Percentiles rank a stretch among this genome's conserved stretches.
Conservation (phyloP, 2,329 filamentous ascomycete species). For the Xylaria sp. region DNA sequence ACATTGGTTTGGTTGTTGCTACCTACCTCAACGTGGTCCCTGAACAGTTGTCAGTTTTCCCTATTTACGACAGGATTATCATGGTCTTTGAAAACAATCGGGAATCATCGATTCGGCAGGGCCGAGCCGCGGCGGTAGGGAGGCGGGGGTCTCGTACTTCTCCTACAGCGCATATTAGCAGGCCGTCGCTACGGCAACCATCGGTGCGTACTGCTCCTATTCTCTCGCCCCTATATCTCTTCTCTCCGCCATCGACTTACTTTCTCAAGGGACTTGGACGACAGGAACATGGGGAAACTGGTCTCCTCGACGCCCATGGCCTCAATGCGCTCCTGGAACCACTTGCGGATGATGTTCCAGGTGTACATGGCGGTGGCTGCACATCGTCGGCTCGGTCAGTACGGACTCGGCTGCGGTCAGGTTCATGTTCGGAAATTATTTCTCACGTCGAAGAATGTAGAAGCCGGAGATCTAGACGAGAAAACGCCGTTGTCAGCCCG, state of each 20-base stretch:
- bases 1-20: not conserved
- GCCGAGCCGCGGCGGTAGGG: not conserved
- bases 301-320: slow-evolving; percentile 89
- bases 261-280: slow-evolving; percentile 75
- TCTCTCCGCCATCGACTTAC: slow-evolving; percentile 31
- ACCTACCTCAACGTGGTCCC: slow-evolving; percentile 76
- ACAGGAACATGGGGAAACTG: slow-evolving; percentile 95
- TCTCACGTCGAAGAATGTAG: slow-evolving; percentile 74
- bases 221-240: not conserved
- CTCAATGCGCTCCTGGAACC: slow-evolving; percentile 73
- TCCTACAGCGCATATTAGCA: slow-evolving; percentile 16
- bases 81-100: not conserved
- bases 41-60: slow-evolving; percentile 43
- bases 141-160: slow-evolving; percentile 16
- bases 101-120: not conserved
- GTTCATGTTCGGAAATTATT: too few relatives aligned
- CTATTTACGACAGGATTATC: not conserved
- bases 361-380: slow-evolving; percentile 56
- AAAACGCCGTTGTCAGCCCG: slow-evolving; percentile 1
- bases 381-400: slow-evolving; percentile 9
- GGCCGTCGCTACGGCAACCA: not conserved
- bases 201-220: not conserved
- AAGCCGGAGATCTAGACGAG: slow-evolving; percentile 80
- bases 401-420: not conserved
- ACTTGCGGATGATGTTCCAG: slow-evolving; percentile 61